Percentiles rank a stretch among this genome's conserved stretches.
Evolutionary conservation across 2,329 filamentous ascomycete species (phyloP).

Genomic region (Neofusicoccum cordaticola): DNA sequence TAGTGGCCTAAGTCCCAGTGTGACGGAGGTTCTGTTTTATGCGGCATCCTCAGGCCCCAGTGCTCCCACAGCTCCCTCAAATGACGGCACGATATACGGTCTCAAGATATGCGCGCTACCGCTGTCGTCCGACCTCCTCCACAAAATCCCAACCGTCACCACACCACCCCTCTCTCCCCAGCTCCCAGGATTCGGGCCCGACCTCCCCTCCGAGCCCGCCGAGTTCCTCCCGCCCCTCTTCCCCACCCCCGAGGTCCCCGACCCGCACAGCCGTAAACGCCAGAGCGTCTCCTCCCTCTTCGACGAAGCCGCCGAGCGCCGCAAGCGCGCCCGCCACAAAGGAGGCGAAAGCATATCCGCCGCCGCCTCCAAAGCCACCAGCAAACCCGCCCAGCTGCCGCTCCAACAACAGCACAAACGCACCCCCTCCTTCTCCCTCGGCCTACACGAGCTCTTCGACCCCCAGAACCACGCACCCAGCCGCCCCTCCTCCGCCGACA

Average conservation of each 20-base stretch:
- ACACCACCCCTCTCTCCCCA: slow-evolving; percentile 24
- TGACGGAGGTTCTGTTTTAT: slow-evolving; percentile 48
- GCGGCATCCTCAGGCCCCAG: slow-evolving; percentile 28
- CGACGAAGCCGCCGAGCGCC: slow-evolving; percentile 46
- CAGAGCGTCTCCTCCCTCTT: slow-evolving; percentile 44
- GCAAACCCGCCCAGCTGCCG: slow-evolving; percentile 20
- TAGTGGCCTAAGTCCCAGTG: slow-evolving; percentile 18
- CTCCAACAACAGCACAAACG: neutral
- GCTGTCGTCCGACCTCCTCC: slow-evolving; percentile 43
- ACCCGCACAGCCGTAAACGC: slow-evolving; percentile 37
- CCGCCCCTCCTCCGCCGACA: slow-evolving; percentile 28
- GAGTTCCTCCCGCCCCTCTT: slow-evolving; percentile 33
- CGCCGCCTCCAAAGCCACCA: slow-evolving; percentile 34
- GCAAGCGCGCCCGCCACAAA: slow-evolving; percentile 40
- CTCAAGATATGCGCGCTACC: slow-evolving; percentile 33
- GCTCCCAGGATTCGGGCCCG: neutral
- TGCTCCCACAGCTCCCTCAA: neutral
- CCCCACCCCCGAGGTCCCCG: neutral
- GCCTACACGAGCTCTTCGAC: neutral
- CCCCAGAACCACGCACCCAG: neutral
- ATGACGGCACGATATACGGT: neutral
- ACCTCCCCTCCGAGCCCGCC: neutral
- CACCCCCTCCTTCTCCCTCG: neutral
- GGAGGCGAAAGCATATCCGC: slow-evolving; percentile 45
- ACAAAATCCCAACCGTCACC: slow-evolving; percentile 26